A percentile compares a stretch with the other conserved stretches of the same genome.
Evolutionary conservation across 2,329 filamentous ascomycete species (phyloP).

Genomic region (Aspergillus glaucus): DNA sequence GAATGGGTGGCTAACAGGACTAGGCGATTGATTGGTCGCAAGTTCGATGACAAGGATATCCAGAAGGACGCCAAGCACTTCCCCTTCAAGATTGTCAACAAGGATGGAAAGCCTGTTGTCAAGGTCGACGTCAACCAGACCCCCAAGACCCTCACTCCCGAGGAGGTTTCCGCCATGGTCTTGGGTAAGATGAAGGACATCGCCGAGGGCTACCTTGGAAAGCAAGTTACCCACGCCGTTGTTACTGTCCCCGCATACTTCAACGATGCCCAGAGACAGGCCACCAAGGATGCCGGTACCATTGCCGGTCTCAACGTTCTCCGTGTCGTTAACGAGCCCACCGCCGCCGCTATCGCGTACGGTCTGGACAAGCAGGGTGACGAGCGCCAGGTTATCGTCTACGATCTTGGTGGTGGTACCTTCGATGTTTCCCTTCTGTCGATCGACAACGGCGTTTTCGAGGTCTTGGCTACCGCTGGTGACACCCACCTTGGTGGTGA

Average conservation of each 20-base stretch:
- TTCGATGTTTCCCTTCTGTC: slow-evolving; percentile 92
- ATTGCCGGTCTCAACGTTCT: slow-evolving; percentile 93
- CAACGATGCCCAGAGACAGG: slow-evolving; percentile 96
- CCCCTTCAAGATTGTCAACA: slow-evolving; percentile 88
- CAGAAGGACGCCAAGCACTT: slow-evolving; percentile 97
- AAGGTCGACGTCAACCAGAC: slow-evolving; percentile 56
- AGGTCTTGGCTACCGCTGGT: slow-evolving; percentile 90
- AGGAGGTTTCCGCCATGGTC: slow-evolving; percentile 63
- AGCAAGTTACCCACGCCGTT: slow-evolving; percentile 59
- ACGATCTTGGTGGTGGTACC: slow-evolving; percentile 90
- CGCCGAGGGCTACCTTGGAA: slow-evolving; percentile 56
- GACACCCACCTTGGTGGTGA: slow-evolving; percentile 97
- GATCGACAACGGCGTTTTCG: slow-evolving; percentile 87
- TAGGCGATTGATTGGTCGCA: slow-evolving; percentile 79
- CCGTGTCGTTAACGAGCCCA: slow-evolving; percentile 94
- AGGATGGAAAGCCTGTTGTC: slow-evolving; percentile 83
- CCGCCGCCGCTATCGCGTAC: slow-evolving; percentile 90
- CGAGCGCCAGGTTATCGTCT: slow-evolving; percentile 85
- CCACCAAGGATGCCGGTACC: slow-evolving; percentile 87
- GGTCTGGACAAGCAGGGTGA: slow-evolving; percentile 79
- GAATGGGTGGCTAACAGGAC: slow-evolving; percentile 23
- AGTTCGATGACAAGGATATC: slow-evolving; percentile 76
- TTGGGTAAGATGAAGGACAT: slow-evolving; percentile 63
- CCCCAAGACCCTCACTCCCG: slow-evolving; percentile 59
- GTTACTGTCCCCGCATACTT: slow-evolving; percentile 96